These are phyloP conservation scores for Nectriaceae sp. DNA, from an alignment of 2,329 filamentous ascomycete genomes.

Conservation along the genomic window DNA sequence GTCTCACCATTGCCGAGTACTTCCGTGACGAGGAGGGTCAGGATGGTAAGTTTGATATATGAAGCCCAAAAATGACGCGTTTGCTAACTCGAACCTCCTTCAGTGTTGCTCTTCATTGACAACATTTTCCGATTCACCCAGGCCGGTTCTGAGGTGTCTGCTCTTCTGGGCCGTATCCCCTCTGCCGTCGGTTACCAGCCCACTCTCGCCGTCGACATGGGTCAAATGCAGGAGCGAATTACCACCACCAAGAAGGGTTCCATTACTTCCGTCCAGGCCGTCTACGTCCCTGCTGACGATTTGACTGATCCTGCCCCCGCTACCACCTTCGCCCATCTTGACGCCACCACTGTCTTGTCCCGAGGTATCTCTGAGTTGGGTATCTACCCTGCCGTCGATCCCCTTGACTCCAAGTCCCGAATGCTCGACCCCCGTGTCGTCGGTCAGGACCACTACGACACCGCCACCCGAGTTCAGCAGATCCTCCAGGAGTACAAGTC, in stretches of 20 bases:
- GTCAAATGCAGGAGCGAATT: conserved; percentile 99
- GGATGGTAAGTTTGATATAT: conserved; percentile 64
- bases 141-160: conserved; percentile 99
- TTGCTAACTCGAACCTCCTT: conserved; percentile 3
- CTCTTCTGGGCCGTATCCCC: conserved; percentile 98
- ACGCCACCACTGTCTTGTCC: conserved; percentile 99
- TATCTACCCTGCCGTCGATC: conserved; percentile 99
- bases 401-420: conserved; percentile 98
- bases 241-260: conserved; percentile 99
- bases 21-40: conserved; percentile 79
- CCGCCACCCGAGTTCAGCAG: conserved; percentile 93
- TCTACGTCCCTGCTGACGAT: conserved; percentile 99
- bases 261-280: conserved; percentile 99
- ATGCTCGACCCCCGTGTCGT: conserved; percentile 99
- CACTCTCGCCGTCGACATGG: conserved; percentile 98
- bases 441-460: conserved; percentile 96
- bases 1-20: conserved; percentile 77
- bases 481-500: conserved; percentile 99
- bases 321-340: conserved; percentile 99
- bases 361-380: conserved; percentile 99
- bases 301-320: conserved; percentile 99
- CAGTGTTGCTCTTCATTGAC: conserved; percentile 98
- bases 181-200: conserved; percentile 99
- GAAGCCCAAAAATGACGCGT: neutral
- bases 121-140: conserved; percentile 99